Conservation (phyloP, 1,139 yeast genomes). For the Debaryomyces subglobosus region DNA sequence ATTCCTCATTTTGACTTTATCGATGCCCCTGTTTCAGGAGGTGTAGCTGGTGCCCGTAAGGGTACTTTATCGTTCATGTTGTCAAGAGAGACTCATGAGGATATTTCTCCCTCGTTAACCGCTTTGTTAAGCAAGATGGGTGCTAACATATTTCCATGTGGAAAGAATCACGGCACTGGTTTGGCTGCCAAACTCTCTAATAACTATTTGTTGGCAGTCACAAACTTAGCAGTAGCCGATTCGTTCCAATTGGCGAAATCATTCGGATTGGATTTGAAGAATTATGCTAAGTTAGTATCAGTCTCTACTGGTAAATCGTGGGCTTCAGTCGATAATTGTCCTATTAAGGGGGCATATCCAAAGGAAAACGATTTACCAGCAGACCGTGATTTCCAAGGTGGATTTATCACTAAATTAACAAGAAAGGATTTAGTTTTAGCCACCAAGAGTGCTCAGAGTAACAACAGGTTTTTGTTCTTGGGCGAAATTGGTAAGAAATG, state of each 20-base stretch:
- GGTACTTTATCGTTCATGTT: conserved; percentile 63
- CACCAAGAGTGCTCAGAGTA: conserved; percentile 46
- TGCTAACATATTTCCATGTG: conserved; percentile 55
- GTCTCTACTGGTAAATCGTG: conserved; percentile 64
- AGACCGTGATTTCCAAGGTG: conserved; percentile 53
- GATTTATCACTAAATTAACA: conserved; percentile 58
- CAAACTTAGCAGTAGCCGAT: conserved; percentile 63
- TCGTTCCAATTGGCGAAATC: conserved; percentile 61
- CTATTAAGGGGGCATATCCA: conserved; percentile 56
- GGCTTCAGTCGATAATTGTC: conserved; percentile 65
- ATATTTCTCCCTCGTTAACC: conserved; percentile 30
- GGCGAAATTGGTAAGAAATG: conserved; percentile 47
- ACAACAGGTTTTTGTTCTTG: conserved; percentile 39
- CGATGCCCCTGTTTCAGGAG: conserved; percentile 68
- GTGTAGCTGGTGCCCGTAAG: conserved; percentile 60
- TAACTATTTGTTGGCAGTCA: conserved; percentile 59
- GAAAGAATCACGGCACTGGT: conserved; percentile 55
- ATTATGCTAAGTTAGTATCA: conserved; percentile 55
- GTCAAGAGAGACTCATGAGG: conserved; percentile 36
- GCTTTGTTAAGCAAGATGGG: conserved; percentile 53
- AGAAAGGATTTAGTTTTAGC: conserved; percentile 62
- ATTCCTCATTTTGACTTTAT: conserved; percentile 46
- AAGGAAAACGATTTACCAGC: conserved; percentile 47
- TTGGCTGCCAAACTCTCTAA: conserved; percentile 63
- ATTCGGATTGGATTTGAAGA: conserved; percentile 52